Conservation (phyloP, 2,329 filamentous ascomycete species). For the Alternaria conjuncta region DNA sequence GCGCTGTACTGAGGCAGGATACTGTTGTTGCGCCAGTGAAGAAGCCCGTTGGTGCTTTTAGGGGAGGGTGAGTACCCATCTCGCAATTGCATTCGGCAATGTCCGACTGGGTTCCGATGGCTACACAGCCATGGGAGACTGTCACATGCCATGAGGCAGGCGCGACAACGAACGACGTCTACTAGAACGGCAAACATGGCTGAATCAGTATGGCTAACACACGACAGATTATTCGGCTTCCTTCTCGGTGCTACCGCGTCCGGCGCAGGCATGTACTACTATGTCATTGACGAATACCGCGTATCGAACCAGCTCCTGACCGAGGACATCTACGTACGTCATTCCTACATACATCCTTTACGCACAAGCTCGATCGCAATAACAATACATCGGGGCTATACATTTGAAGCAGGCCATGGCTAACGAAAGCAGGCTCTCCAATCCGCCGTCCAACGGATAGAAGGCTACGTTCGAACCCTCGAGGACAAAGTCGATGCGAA, state of each 20-base stretch:
- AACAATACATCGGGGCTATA: not conserved
- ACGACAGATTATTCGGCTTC: constrained; percentile 82
- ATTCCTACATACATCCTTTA: constrained; percentile 33
- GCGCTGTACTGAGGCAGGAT: constrained; percentile 38
- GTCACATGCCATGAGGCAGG: not conserved
- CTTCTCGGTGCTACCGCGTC: constrained; percentile 82
- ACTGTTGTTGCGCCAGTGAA: constrained; percentile 55
- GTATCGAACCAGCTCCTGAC: constrained; percentile 90
- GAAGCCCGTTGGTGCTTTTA: constrained; percentile 73
- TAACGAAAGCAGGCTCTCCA: constrained; percentile 70
- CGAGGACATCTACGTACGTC: constrained; percentile 93
- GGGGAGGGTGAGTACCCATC: constrained; percentile 67
- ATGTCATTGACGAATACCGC: constrained; percentile 92
- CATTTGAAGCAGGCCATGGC: not conserved
- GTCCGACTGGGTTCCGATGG: not conserved
- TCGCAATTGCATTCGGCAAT: not conserved
- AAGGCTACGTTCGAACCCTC: constrained; percentile 79
- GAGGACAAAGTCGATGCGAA: constrained; percentile 76
- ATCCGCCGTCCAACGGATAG: constrained; percentile 83
- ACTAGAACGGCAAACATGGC: not conserved
- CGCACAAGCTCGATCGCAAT: not conserved
- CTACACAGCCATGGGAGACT: not conserved
- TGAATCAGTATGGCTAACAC: not conserved
- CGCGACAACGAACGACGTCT: not conserved
- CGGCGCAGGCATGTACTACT: constrained; percentile 85